Conservation (phyloP, 2,329 filamentous ascomycete genomes). For the Colletotrichum phormii region DNA sequence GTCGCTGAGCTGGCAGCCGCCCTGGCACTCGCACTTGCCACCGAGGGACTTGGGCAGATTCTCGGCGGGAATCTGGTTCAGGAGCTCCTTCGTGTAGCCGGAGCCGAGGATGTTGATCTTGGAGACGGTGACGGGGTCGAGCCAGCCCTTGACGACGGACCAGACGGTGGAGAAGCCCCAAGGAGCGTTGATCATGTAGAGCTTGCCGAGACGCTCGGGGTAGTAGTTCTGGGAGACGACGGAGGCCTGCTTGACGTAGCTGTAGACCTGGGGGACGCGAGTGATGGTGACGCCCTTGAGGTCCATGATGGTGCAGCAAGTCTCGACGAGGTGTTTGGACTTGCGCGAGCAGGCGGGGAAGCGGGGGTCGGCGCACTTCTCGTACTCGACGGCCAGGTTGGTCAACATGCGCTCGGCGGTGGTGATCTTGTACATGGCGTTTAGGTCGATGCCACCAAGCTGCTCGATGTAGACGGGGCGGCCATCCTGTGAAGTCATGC, state of each 20-base stretch:
- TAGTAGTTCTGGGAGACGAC: constrained; percentile 99
- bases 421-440: constrained; percentile 92
- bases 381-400: constrained; percentile 97
- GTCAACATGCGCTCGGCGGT: constrained; percentile 92
- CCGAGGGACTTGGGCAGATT: constrained; percentile 91
- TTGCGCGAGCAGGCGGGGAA: constrained; percentile 96
- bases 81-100: constrained; percentile 85
- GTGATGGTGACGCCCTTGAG: constrained; percentile 91
- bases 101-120: constrained; percentile 94
- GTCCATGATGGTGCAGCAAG: constrained; percentile 98
- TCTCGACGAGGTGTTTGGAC: constrained; percentile 89
- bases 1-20: constrained; percentile 89
- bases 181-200: constrained; percentile 98
- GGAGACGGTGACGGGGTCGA: constrained; percentile 94
- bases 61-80: constrained; percentile 87
- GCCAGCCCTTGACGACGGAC: constrained; percentile 88
- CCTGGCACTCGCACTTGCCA: constrained; percentile 82
- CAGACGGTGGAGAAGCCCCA: constrained; percentile 95
- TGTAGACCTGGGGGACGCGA: constrained; percentile 86
- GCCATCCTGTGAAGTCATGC: constrained; percentile 75
- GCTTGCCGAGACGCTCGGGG: constrained; percentile 92
- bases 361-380: constrained; percentile 92
- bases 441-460: constrained; percentile 91
- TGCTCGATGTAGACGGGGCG: constrained; percentile 98
- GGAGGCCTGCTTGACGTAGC: constrained; percentile 86